Conservation (phyloP, 2,329 filamentous ascomycete genomes). For the Pleurostoma richardsiae region DNA sequence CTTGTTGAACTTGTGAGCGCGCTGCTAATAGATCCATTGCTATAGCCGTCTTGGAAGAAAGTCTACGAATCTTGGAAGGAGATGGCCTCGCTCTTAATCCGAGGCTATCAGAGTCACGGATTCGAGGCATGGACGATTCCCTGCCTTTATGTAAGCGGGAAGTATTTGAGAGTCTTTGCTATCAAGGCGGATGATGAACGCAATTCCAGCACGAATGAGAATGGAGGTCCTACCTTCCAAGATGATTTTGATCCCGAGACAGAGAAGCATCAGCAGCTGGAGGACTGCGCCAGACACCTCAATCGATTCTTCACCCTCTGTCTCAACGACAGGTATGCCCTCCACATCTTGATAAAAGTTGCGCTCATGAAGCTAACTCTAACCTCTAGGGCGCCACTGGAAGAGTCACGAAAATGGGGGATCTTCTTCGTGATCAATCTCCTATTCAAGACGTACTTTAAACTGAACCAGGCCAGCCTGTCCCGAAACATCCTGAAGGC, state of each 20-base stretch:
- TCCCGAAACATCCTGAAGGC: conserved; percentile 87
- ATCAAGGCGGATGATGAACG: conserved; percentile 81
- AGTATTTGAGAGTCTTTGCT: conserved; percentile 81
- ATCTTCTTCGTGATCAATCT: conserved; percentile 94
- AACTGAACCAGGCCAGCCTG: conserved; percentile 82
- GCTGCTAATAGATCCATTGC: not conserved
- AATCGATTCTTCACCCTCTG: conserved; percentile 92
- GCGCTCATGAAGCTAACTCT: not conserved
- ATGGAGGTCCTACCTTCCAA: conserved; percentile 48
- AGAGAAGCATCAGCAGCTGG: conserved; percentile 77
- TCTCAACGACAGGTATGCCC: conserved; percentile 73
- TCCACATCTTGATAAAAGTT: not conserved
- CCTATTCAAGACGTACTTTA: conserved; percentile 98
- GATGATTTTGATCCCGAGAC: conserved; percentile 77
- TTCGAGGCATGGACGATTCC: conserved; percentile 92
- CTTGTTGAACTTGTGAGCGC: too few relatives aligned
- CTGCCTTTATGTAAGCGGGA: conserved; percentile 81
- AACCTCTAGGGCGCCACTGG: conserved; percentile 62
- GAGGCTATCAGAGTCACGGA: conserved; percentile 70
- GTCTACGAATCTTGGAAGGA: conserved; percentile 91
- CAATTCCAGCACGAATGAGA: conserved; percentile 29
- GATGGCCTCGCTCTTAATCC: conserved; percentile 67
- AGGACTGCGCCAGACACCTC: conserved; percentile 85
- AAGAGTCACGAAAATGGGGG: conserved; percentile 95
- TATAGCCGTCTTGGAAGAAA: conserved; percentile 64